phyloP scores from a whole-genome alignment of 345 rosid species.

The Raphanus sativus region DNA sequence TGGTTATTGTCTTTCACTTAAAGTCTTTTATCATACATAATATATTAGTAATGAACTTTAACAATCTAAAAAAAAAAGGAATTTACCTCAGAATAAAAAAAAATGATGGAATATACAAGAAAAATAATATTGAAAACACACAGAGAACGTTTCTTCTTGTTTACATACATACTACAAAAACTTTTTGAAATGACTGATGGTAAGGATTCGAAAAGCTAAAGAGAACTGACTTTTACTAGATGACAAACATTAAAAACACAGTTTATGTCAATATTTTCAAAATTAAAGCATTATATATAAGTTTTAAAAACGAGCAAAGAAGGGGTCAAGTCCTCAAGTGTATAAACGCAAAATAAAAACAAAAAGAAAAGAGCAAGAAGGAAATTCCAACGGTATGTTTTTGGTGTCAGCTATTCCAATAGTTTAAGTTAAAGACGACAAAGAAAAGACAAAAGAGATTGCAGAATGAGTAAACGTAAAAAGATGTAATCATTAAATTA shows the following conservation, averaged over 20 bases:
- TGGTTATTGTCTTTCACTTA: background rate
- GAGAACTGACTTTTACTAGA: constrained; percentile 26
- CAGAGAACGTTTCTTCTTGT: background rate
- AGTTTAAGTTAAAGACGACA: constrained; percentile 36
- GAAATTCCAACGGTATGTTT: constrained; percentile 39
- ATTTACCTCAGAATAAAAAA: background rate
- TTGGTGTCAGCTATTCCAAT: constrained; percentile 39
- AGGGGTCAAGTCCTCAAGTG: background rate
- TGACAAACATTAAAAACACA: constrained; percentile 26
- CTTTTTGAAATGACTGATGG: background rate
- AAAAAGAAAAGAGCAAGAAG: constrained; percentile 30
- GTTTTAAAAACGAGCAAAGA: background rate
- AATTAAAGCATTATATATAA: background rate
- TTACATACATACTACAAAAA: background rate
- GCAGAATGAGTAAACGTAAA: constrained; percentile 29
- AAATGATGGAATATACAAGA: background rate
- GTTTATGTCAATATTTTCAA: constrained; percentile 7
- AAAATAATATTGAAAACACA: background rate
- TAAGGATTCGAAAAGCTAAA: constrained; percentile 8
- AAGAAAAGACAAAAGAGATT: constrained; percentile 35
- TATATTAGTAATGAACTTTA: background rate
- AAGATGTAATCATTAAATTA: constrained; percentile 39
- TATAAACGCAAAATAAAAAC: constrained; percentile 16
- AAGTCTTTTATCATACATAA: background rate
- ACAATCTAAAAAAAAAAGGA: background rate